These are phyloP conservation scores for Zygotorulaspora danielsina DNA, from an alignment of 805 yeast species.

Conservation along the genomic window DNA sequence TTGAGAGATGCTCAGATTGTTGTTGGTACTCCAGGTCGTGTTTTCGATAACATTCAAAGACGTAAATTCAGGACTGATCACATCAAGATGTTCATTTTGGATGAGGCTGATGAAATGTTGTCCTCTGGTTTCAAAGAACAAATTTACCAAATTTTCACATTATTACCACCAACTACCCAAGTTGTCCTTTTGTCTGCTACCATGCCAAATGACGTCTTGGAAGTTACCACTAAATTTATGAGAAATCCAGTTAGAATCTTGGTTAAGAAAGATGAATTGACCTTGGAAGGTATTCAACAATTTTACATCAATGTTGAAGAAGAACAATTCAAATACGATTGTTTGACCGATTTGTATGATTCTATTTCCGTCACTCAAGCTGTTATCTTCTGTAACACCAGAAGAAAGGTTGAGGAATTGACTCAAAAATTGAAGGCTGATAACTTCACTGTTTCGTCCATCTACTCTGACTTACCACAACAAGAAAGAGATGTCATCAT, in stretches of 20 bases:
- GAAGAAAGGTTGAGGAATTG: slow-evolving; percentile 89
- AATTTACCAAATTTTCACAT: slow-evolving; percentile 84
- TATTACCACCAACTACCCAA: slow-evolving; percentile 79
- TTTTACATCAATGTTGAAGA: slow-evolving; percentile 85
- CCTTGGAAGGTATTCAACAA: slow-evolving; percentile 92
- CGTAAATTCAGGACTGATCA: slow-evolving; percentile 75
- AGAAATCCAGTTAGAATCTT: slow-evolving; percentile 89
- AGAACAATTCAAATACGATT: slow-evolving; percentile 92
- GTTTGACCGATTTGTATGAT: slow-evolving; percentile 91
- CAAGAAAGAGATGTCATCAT: slow-evolving; percentile 90
- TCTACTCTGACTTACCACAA: slow-evolving; percentile 97
- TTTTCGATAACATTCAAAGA: slow-evolving; percentile 91
- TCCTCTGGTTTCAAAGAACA: slow-evolving; percentile 86
- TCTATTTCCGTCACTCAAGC: slow-evolving; percentile 94
- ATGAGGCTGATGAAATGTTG: slow-evolving; percentile 97
- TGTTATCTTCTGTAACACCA: slow-evolving; percentile 96
- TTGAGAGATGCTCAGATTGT: slow-evolving; percentile 83
- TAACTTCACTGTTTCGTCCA: slow-evolving; percentile 88
- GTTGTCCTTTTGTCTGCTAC: slow-evolving; percentile 96
- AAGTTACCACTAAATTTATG: slow-evolving; percentile 87
- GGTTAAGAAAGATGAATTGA: slow-evolving; percentile 90
- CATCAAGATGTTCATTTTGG: slow-evolving; percentile 90
- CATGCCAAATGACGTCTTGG: slow-evolving; percentile 84
- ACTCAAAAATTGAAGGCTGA: slow-evolving; percentile 71
- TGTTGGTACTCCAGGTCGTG: slow-evolving; percentile 98